phyloP scores from a whole-genome alignment of 768 basidiomycete species.

The Porpolomopsis calyptriformis region DNA sequence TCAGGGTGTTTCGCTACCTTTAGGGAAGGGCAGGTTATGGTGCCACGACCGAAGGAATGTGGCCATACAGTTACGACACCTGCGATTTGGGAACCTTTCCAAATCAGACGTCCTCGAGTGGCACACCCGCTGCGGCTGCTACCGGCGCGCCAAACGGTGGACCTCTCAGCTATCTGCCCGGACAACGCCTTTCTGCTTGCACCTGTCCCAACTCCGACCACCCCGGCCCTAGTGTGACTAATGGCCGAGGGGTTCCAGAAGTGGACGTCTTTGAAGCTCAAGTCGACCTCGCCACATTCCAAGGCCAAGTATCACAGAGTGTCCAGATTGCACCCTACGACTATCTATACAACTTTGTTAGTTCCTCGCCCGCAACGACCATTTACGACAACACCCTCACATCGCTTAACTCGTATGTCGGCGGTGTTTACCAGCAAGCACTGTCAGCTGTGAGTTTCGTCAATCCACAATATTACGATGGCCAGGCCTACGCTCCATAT shows the following conservation, averaged over 20 bases:
- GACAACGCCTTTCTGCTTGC: conserved; percentile 80
- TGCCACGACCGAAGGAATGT: conserved; percentile 77
- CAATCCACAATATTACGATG: conserved; percentile 45
- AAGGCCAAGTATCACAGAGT: conserved; percentile 70
- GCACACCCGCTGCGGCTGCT: conserved; percentile 45
- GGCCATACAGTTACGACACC: conserved; percentile 75
- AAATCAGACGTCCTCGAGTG: conserved; percentile 59
- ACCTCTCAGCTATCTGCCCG: conserved; percentile 68
- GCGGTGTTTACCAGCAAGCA: conserved; percentile 68
- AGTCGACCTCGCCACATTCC: conserved; percentile 38
- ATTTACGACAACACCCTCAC: conserved; percentile 45
- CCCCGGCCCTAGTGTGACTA: conserved; percentile 63
- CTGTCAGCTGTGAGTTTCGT: conserved; percentile 52
- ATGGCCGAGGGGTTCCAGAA: conserved; percentile 79
- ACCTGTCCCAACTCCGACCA: conserved; percentile 82
- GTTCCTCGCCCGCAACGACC: conserved; percentile 38
- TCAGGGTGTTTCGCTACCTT: too few species aligned
- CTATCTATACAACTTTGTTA: conserved; percentile 50
- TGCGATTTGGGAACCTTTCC: conserved; percentile 85
- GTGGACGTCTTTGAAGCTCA: conserved; percentile 90
- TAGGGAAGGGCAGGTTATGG: conserved; percentile 83
- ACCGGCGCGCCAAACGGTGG: conserved; percentile 42
- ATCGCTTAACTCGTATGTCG: conserved; percentile 54
- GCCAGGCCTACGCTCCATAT: conserved; percentile 45
- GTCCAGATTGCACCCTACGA: conserved; percentile 77